Conservation (phyloP, 208 protist genomes). For the Porcisia hertigi region DNA sequence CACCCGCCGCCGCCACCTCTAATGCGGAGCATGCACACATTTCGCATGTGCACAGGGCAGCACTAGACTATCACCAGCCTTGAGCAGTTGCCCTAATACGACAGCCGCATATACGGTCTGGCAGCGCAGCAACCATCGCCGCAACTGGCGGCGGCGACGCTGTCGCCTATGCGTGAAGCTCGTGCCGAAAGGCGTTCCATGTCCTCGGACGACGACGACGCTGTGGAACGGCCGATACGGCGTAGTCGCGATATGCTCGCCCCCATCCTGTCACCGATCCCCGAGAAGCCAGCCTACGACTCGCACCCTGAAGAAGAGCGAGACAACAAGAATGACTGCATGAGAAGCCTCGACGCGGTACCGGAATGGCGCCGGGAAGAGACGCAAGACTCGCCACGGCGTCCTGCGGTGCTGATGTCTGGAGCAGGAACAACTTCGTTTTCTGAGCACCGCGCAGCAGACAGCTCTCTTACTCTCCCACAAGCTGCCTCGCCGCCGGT, state of each 20-base stretch:
- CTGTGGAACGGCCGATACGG: slow-evolving; percentile 8
- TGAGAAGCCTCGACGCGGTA: background rate
- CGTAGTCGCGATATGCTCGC: slow-evolving; percentile 16
- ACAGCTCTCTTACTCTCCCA: slow-evolving; percentile 10
- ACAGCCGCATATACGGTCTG: slow-evolving; percentile 6
- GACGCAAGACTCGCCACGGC: background rate
- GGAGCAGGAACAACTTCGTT: background rate
- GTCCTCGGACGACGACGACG: slow-evolving; percentile 1
- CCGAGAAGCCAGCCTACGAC: slow-evolving; percentile 10
- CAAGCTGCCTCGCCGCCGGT: background rate
- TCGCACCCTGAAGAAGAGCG: slow-evolving; percentile 14
- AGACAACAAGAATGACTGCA: background rate
- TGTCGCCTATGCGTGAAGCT: background rate
- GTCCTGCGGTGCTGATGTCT: background rate
- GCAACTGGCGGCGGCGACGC: background rate
- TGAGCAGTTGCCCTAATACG: slow-evolving; percentile 12
- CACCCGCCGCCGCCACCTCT: too few relatives aligned
- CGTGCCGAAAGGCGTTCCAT: background rate
- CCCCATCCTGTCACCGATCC: slow-evolving; percentile 22
- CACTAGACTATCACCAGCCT: background rate
- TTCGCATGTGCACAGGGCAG: background rate
- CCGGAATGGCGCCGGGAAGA: background rate
- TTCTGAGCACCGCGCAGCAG: background rate
- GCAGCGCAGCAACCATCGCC: background rate
- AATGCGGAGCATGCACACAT: background rate